A percentile compares a stretch with the other conserved stretches of the same genome.
Evolutionary conservation across 129 eudicot genomes (phyloP).

Genomic region (Lactuca saligna): DNA sequence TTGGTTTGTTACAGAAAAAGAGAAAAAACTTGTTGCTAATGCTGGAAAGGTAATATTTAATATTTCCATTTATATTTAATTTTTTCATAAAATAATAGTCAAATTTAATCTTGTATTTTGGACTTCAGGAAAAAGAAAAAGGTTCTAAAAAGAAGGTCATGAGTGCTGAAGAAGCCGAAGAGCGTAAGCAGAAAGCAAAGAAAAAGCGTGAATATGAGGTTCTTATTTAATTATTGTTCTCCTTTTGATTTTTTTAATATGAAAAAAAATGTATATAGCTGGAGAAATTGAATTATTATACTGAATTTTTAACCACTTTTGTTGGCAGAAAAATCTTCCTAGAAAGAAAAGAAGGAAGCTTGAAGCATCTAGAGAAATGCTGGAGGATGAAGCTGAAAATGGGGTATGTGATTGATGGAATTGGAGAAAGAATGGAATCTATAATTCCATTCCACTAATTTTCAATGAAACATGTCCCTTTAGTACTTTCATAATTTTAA

Average conservation of each 20-base stretch:
- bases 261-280: not conserved
- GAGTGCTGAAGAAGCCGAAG: constrained; percentile 96
- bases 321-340: constrained; percentile 75
- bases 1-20: constrained; percentile 89
- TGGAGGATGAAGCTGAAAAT: constrained; percentile 67
- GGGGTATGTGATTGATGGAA: constrained; percentile 38
- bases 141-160: constrained; percentile 51
- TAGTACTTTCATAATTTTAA: too few species aligned
- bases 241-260: too few species aligned
- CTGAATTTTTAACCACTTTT: constrained; percentile 19
- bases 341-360: constrained; percentile 86
- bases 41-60: constrained; percentile 63
- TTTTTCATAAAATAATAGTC: not conserved
- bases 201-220: constrained; percentile 91
- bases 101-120: constrained; percentile 25
- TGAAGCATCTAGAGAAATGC: constrained; percentile 91
- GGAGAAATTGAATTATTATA: not conserved
- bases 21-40: constrained; percentile 66
- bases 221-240: not conserved
- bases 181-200: constrained; percentile 89
- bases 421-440: too few species aligned
- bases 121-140: constrained; percentile 43
- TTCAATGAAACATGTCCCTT: too few species aligned
- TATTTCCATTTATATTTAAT: not conserved
- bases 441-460: too few species aligned